Percentiles rank a stretch among this genome's conserved stretches.
These are phyloP conservation scores for Juglanconis juglandina DNA, from an alignment of 2,329 filamentous ascomycete genomes.

Conservation along the genomic window DNA sequence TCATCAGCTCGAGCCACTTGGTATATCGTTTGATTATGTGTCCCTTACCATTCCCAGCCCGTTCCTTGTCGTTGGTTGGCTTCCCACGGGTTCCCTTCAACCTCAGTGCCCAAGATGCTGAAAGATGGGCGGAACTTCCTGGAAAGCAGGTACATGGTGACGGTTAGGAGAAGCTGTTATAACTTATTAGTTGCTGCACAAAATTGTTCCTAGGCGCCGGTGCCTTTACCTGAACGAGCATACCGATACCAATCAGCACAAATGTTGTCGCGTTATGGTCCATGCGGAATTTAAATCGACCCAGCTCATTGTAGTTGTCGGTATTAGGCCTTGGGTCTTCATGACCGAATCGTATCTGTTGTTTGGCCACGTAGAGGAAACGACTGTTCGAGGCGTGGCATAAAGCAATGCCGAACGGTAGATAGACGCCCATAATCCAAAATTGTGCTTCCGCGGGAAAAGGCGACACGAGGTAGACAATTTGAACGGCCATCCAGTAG, in stretches of 20 bases:
- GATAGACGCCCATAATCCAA: slow-evolving; percentile 65
- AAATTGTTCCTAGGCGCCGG: background rate
- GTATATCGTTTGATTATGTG: slow-evolving; percentile 10
- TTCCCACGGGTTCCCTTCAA: slow-evolving; percentile 52
- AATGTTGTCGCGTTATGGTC: slow-evolving; percentile 49
- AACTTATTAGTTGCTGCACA: slow-evolving; percentile 13
- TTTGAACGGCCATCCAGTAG: slow-evolving; percentile 25
- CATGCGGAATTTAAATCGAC: slow-evolving; percentile 34
- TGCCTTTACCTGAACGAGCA: slow-evolving; percentile 49
- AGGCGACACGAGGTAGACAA: slow-evolving; percentile 30
- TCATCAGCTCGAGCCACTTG: slow-evolving; percentile 19
- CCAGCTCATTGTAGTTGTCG: slow-evolving; percentile 24
- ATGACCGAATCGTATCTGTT: slow-evolving; percentile 40
- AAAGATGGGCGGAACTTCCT: slow-evolving; percentile 62
- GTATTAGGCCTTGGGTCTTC: background rate
- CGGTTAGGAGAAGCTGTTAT: slow-evolving; percentile 51
- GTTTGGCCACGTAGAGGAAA: slow-evolving; percentile 55
- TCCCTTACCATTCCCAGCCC: slow-evolving; percentile 62
- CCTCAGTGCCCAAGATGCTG: slow-evolving; percentile 59
- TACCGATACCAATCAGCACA: slow-evolving; percentile 48
- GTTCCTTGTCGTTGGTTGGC: slow-evolving; percentile 41
- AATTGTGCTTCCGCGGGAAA: slow-evolving; percentile 55
- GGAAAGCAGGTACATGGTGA: slow-evolving; percentile 61
- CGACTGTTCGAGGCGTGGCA: slow-evolving; percentile 64
- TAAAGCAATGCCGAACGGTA: slow-evolving; percentile 62